phyloP scores from a whole-genome alignment of 768 basidiomycete species.

The Phaeotremella fagi region DNA sequence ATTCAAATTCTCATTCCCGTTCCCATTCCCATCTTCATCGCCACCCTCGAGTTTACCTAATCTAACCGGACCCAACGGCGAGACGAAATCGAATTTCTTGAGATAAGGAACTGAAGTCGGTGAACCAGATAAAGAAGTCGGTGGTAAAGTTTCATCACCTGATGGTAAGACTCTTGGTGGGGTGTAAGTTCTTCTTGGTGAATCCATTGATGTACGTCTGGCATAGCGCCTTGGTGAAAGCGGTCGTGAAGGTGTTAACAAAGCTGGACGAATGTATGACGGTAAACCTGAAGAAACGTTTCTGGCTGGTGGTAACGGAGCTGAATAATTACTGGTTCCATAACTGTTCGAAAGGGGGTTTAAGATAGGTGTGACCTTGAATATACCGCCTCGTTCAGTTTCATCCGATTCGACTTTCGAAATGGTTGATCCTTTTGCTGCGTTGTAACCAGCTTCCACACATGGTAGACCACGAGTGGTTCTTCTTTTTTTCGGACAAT shows the following conservation, averaged over 20 bases:
- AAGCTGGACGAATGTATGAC: slow-evolving; percentile 28
- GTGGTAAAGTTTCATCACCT: slow-evolving; percentile 37
- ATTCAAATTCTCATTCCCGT: slow-evolving; percentile 19
- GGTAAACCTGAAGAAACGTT: slow-evolving; percentile 21
- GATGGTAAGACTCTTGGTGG: slow-evolving; percentile 36
- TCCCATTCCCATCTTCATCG: slow-evolving; percentile 5
- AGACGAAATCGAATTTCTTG: slow-evolving; percentile 38
- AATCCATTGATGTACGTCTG: slow-evolving; percentile 26
- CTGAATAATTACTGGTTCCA: not conserved
- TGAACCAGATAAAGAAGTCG: too few relatives aligned
- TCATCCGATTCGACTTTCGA: not conserved
- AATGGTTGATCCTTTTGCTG: not conserved
- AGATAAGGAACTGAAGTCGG: slow-evolving; percentile 25
- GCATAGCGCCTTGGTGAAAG: slow-evolving; percentile 26
- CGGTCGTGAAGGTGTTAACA: slow-evolving; percentile 28
- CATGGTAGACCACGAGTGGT: not conserved
- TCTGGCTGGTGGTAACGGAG: slow-evolving; percentile 9
- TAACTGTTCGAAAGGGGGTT: not conserved
- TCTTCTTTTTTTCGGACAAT: slow-evolving; percentile 17
- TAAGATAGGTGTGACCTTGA: slow-evolving; percentile 2
- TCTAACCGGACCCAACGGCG: slow-evolving; percentile 36
- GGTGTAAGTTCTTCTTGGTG: slow-evolving; percentile 36
- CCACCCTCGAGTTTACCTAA: slow-evolving; percentile 9
- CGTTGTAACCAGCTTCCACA: not conserved
- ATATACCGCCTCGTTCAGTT: slow-evolving; percentile 5